Conservation (phyloP, 148 eudicot species). For the Vaccinium corymbosum region DNA sequence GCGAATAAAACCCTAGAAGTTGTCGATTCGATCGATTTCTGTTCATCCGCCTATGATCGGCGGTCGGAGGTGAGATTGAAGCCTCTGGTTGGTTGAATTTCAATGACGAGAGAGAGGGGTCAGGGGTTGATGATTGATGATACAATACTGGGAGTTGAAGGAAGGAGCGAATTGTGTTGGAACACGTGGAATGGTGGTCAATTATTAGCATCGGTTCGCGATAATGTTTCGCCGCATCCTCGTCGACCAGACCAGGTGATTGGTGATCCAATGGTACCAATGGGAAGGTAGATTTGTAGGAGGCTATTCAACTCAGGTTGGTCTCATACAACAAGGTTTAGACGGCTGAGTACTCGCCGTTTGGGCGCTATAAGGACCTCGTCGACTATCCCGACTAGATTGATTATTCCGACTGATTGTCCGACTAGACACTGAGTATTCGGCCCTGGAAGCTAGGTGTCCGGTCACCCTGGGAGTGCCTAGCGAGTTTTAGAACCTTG, state of each 20-base stretch:
- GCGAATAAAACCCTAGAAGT: neutral
- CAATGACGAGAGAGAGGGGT: neutral
- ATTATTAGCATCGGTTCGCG: neutral
- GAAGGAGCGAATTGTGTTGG: neutral
- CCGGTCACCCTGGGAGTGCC: too few species aligned
- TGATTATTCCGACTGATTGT: too few species aligned
- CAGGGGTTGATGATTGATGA: neutral
- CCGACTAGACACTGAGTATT: too few species aligned
- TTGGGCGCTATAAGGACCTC: too few species aligned
- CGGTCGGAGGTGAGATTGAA: neutral
- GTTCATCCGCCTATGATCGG: neutral
- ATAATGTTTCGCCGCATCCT: conserved; percentile 16
- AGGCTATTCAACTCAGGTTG: too few species aligned
- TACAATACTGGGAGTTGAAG: neutral
- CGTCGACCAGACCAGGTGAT: neutral
- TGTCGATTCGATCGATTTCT: neutral
- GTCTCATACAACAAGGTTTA: too few species aligned
- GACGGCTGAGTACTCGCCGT: too few species aligned
- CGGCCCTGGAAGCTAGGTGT: too few species aligned
- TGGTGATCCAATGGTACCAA: neutral
- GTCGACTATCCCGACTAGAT: too few species aligned
- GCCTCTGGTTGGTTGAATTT: neutral
- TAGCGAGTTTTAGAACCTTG: too few species aligned
- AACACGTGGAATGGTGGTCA: neutral
- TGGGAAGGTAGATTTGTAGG: too few species aligned